Evolutionary conservation across 2,329 filamentous ascomycete genomes (phyloP), one percentile per base, ranked within the genome.

Genomic region (Fusarium ramigenum): DNA sequence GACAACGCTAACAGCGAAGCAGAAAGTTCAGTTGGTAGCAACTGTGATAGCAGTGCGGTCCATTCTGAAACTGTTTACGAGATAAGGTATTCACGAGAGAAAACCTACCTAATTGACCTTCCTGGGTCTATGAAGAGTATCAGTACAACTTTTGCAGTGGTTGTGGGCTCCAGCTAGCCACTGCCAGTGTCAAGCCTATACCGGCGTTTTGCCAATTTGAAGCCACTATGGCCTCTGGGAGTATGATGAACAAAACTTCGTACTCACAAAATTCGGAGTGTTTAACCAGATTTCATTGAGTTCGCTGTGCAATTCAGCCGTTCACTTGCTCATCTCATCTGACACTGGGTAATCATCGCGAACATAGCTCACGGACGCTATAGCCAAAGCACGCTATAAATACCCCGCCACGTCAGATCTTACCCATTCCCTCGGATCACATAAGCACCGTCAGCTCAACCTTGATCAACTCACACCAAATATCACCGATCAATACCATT

Each of bases 331-430:
- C 23, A 59, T 23, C 23, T n/a, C 14, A 11, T 14, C 32, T 10
- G 32, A 23, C 7, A 16, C 12, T 64, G n/a, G 25, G 23, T n/a
- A 18, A 25, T n/a, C 21, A 10, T 16, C 15, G 9, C 28, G 21
- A 43, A 7, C 28, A 19, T 10, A 32, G 4, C 2, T 32, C 15
- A 28, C 19, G 4, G 14, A 15, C 30, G 63, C 53, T 32, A 68
- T 49, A 47, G 23, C 15, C n/a, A 44, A 44, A n/a, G 6, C 14
- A 43, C 61, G 49, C 47, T 63, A 30, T 19, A 40, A 63, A 64
- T 34, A 69, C 66, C 40, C 21, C 53, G 18, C 42, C 23, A 50
- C 47, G 42, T 68, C 56, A 63, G 32, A 52, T 30, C 28, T 54
- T 16, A 46, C 32, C 46, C 19, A 40, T 23, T 15, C 19, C 10